Percentiles rank a stretch among this genome's conserved stretches.
Conservation (phyloP, 1,139 yeast genomes). For the Arxiozyma telluris region DNA sequence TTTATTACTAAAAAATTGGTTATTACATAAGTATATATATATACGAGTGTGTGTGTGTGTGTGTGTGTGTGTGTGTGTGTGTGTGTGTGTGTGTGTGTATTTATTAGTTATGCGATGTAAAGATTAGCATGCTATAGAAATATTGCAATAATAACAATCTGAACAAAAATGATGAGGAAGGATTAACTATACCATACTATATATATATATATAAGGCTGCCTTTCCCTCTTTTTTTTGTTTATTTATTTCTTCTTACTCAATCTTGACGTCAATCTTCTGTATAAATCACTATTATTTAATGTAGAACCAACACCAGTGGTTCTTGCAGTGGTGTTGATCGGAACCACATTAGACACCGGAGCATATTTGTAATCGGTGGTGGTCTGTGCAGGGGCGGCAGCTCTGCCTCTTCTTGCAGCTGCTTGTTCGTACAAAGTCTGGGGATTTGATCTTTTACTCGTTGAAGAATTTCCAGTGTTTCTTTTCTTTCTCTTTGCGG, state of each 20-base stretch:
- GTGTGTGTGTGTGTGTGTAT: too few relatives aligned
- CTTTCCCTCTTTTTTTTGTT: too few relatives aligned
- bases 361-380: constrained; percentile 84
- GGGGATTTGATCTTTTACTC: constrained; percentile 18
- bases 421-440: constrained; percentile 64
- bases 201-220: too few relatives aligned
- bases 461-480: neutral
- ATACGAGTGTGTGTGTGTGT: too few relatives aligned
- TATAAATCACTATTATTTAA: constrained; percentile 63
- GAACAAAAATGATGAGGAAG: too few relatives aligned
- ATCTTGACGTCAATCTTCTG: constrained; percentile 45
- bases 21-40: too few relatives aligned
- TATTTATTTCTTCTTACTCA: constrained; percentile 23
- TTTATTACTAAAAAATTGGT: too few relatives aligned
- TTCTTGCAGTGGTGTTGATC: constrained; percentile 28
- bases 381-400: constrained; percentile 83
- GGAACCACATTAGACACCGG: constrained; percentile 56
- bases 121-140: neutral
- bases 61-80: too few relatives aligned
- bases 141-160: too few relatives aligned
- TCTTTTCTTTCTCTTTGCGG: constrained; percentile 26
- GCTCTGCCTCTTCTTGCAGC: constrained; percentile 93
- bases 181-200: too few relatives aligned
- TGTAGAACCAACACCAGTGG: constrained; percentile 44
- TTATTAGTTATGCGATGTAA: too few relatives aligned